Conservation (phyloP, 2,329 filamentous ascomycete genomes). For the Monilinia polystroma region DNA sequence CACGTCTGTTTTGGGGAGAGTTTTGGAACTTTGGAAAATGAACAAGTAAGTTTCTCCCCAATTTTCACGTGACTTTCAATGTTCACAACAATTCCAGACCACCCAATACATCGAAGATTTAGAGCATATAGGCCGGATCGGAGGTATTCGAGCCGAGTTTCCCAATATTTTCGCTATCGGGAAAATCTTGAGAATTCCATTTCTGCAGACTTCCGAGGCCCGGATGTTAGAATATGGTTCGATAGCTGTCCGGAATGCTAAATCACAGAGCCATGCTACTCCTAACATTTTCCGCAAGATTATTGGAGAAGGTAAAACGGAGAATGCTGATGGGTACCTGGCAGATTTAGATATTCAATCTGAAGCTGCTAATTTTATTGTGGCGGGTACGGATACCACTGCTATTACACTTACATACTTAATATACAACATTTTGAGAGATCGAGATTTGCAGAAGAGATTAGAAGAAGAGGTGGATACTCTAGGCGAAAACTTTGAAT, state of each 20-base stretch:
- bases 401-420: slow-evolving; percentile 14
- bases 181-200: not conserved
- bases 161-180: not conserved
- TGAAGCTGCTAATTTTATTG: not conserved
- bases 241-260: slow-evolving; percentile 36
- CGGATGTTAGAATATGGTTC: not conserved
- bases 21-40: slow-evolving; percentile 52
- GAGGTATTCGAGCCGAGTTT: not conserved
- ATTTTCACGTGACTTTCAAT: fast-evolving
- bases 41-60: slow-evolving; percentile 43
- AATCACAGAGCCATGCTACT: not conserved
- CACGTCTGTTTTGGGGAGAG: slow-evolving; percentile 57
- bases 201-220: fast-evolving
- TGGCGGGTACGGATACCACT: slow-evolving; percentile 25
- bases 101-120: slow-evolving; percentile 8
- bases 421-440: slow-evolving; percentile 7
- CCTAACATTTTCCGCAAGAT: slow-evolving; percentile 20
- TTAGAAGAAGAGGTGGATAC: slow-evolving; percentile 3
- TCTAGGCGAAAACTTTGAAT: slow-evolving; percentile 10
- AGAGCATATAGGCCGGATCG: fast-evolving
- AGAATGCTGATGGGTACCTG: not conserved
- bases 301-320: not conserved
- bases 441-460: not conserved
- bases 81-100: not conserved
- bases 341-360: not conserved